Conservation (phyloP, 805 yeast genomes). For the Metschnikowia kofuensis region DNA sequence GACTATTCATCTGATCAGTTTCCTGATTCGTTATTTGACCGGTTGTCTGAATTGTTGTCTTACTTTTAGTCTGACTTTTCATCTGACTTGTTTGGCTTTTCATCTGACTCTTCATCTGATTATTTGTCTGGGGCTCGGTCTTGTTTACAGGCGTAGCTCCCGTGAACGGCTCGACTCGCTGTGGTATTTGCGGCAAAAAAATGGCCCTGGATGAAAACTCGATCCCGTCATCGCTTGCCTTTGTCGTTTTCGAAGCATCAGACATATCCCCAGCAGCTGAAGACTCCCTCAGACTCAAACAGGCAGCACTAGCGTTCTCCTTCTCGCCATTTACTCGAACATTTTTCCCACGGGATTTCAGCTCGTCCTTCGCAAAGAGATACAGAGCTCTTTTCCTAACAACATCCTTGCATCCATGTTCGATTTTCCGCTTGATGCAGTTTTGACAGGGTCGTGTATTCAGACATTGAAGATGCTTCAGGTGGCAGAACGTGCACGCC, state of each 20-base stretch:
- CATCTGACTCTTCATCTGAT: background rate
- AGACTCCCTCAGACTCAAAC: background rate
- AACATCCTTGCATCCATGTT: conserved; percentile 54
- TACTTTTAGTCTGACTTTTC: too few species aligned
- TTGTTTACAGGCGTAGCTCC: too few species aligned
- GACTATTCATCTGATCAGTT: too few species aligned
- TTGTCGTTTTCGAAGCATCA: too few species aligned
- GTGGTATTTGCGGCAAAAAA: too few species aligned
- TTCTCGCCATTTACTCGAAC: background rate
- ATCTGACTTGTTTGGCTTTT: background rate
- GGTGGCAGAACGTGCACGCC: conserved; percentile 72
- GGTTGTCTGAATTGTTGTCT: too few species aligned
- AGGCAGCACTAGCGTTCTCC: background rate
- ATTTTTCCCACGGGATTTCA: background rate
- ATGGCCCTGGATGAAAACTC: too few species aligned
- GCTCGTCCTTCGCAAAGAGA: background rate
- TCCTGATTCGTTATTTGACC: too few species aligned
- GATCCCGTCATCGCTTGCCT: too few species aligned
- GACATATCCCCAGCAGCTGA: too few species aligned
- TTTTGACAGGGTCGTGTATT: conserved; percentile 67
- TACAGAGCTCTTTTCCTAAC: conserved; percentile 47
- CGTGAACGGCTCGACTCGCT: too few species aligned
- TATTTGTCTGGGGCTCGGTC: too few species aligned
- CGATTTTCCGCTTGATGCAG: conserved; percentile 61
- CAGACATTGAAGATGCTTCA: conserved; percentile 73